Base-by-base conservation (phyloP, 768 basidiomycete genomes). In the Xerocomus potaroensis region DNA sequence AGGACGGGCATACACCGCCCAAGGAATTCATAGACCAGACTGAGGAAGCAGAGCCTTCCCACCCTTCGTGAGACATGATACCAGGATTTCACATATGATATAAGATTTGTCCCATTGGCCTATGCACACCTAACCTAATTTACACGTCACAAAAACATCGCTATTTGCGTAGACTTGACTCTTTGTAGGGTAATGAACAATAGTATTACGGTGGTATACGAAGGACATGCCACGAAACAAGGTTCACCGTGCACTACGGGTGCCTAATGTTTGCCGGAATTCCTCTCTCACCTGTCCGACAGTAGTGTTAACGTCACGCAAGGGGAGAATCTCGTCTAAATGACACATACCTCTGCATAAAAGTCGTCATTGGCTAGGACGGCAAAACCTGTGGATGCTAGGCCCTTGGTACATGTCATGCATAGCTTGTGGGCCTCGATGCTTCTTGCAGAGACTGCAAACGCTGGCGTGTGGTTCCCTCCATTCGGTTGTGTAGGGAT, bases 381-480 rank as follows among this genome's bases (percentile, higher is more conserved):
- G 15, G 78, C 76, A 50, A 84, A 73, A 1, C 78, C 83, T 3
- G 77, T 80, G 47, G 75, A 66, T 3, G 87, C 84, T 29, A 89
- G 63, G 18, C 74, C 81, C 54, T 83, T 84, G 26, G 78, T 72
- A 23, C 80, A 67, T 8, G 63, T 58, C 61, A 90, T 73, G 24
- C 78, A 78, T 18, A 72, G 72, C 36, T 71, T 70, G 57, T 89
- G 87, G 12, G 87, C 87, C 50, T 79, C 77, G 32, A 67, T 57
- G 34, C 75, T 80, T 23, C 71, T 69, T 22, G 85, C 81, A 21
- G 87, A 73, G 43, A 68, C 64, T 18, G 83, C 69, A 61, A 89
- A 90, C 4, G 71, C 77, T 9, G 79, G 71, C 1, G 87, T 87
- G 56, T 90, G 87, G 57, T 90, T 90, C n/a, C 81, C 82, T 33